A percentile compares a stretch with the other conserved stretches of the same genome.
phyloP scores from a whole-genome alignment of 495 filamentous ascomycete species.

The Tuber brumale region DNA sequence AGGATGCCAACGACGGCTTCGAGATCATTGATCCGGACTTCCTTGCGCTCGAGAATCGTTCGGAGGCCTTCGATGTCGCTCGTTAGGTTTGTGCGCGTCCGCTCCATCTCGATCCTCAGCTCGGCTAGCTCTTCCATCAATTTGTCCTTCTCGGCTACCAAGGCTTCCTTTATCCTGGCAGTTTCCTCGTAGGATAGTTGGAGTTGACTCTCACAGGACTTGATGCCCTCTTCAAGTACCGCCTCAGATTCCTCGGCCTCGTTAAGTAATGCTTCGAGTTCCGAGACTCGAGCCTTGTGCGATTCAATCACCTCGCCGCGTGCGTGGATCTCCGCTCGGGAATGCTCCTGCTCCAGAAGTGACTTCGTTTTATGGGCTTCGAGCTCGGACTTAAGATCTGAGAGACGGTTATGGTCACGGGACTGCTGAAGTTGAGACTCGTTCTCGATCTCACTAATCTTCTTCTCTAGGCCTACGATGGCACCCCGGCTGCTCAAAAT shows the following conservation, averaged over 20 bases:
- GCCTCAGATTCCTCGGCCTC: conserved; percentile 20
- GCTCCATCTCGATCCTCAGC: conserved; percentile 4
- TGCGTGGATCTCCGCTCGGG: conserved; percentile 19
- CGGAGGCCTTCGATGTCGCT: conserved; percentile 19
- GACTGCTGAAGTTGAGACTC: conserved; percentile 9
- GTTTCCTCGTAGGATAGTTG: conserved; percentile 31
- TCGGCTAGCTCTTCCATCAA: conserved; percentile 14
- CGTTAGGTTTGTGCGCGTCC: neutral
- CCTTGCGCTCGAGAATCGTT: conserved; percentile 17
- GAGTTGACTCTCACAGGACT: conserved; percentile 25
- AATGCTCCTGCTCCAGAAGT: conserved; percentile 13
- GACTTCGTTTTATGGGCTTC: conserved; percentile 7
- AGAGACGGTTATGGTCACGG: conserved; percentile 15
- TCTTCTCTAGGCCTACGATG: conserved; percentile 20
- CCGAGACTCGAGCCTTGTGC: conserved; percentile 10
- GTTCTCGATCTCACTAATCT: conserved; percentile 15
- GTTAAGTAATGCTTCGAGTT: conserved; percentile 16
- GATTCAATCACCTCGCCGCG: conserved; percentile 4
- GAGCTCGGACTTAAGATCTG: conserved; percentile 18
- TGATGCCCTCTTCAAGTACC: conserved; percentile 23
- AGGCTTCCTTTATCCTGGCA: conserved; percentile 11
- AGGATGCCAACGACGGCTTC: conserved; percentile 11
- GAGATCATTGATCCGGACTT: conserved; percentile 20
- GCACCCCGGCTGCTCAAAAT: conserved; percentile 24
- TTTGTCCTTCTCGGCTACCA: conserved; percentile 16